Percentiles rank a stretch among this genome's conserved stretches.
phyloP scores from a whole-genome alignment of 768 basidiomycete genomes.

The Chalciporus pseudorubinellus region DNA sequence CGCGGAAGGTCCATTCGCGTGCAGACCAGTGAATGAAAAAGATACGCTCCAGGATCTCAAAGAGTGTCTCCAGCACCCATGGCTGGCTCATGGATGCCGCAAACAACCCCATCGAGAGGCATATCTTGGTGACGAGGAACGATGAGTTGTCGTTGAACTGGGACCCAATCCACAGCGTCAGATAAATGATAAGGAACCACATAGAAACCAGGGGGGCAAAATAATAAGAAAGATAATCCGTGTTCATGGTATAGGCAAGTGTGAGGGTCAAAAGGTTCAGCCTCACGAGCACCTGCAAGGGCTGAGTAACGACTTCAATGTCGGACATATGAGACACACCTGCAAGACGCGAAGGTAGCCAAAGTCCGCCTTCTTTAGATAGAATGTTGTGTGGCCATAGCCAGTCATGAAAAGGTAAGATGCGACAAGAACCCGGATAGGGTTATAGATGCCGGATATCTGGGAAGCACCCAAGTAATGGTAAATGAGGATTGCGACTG shows the following conservation, averaged over 20 bases:
- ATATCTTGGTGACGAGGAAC: conserved; percentile 71
- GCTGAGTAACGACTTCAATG: background rate
- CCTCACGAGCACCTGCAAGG: conserved; percentile 64
- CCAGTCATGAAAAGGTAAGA: conserved; percentile 93
- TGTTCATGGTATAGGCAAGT: conserved; percentile 89
- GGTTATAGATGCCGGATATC: conserved; percentile 91
- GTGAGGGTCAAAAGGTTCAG: conserved; percentile 81
- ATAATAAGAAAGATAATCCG: conserved; percentile 88
- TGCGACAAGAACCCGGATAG: conserved; percentile 83
- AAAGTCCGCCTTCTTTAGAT: conserved; percentile 87
- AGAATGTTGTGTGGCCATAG: conserved; percentile 86
- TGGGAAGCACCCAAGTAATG: conserved; percentile 90
- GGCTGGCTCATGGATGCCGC: conserved; percentile 63
- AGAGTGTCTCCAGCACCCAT: conserved; percentile 63
- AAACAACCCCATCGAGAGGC: conserved; percentile 58
- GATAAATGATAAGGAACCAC: conserved; percentile 88
- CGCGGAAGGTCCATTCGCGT: conserved; percentile 84
- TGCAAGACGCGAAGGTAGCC: conserved; percentile 74
- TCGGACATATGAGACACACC: conserved; percentile 37
- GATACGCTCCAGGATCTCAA: conserved; percentile 58
- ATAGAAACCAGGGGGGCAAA: conserved; percentile 87
- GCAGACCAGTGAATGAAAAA: conserved; percentile 83
- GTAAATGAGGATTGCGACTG: conserved; percentile 89
- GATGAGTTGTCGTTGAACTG: conserved; percentile 66
- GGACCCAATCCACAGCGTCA: conserved; percentile 69